A percentile compares a stretch with the other conserved stretches of the same genome.
phyloP scores from a whole-genome alignment of 208 protist species.

The Angomonas deanei region DNA sequence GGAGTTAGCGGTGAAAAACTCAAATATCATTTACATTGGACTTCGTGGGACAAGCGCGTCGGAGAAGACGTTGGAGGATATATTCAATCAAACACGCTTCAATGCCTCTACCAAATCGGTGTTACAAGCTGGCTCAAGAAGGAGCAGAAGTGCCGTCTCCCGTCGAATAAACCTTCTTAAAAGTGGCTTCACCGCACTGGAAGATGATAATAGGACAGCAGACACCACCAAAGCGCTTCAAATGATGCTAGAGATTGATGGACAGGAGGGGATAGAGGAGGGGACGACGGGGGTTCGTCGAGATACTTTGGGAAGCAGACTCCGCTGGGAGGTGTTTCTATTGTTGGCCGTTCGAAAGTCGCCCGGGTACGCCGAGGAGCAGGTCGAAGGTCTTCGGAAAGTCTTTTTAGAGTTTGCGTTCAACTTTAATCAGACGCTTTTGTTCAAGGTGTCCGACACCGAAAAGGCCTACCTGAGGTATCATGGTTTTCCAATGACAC shows the following conservation, averaged over 20 bases:
- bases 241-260: background rate
- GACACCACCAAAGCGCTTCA: background rate
- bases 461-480: background rate
- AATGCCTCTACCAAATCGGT: conserved; percentile 50
- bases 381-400: background rate
- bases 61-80: conserved; percentile 21
- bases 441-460: background rate
- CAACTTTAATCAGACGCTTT: conserved; percentile 13
- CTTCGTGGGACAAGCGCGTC: conserved; percentile 36
- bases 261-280: background rate
- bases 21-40: conserved; percentile 45
- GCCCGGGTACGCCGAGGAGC: background rate
- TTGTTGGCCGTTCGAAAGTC: background rate
- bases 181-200: background rate
- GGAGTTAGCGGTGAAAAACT: conserved; percentile 43
- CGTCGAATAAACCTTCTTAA: background rate
- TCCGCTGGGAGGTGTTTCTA: background rate
- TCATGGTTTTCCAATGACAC: conserved; percentile 4
- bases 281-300: background rate
- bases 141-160: background rate
- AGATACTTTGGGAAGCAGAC: background rate
- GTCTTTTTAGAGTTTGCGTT: conserved; percentile 73
- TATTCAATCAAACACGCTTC: conserved; percentile 41
- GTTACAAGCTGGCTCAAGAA: conserved; percentile 9
- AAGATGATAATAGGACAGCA: background rate